phyloP scores from a whole-genome alignment of 1,139 yeast genomes.

The Citeromyces siamensis region DNA sequence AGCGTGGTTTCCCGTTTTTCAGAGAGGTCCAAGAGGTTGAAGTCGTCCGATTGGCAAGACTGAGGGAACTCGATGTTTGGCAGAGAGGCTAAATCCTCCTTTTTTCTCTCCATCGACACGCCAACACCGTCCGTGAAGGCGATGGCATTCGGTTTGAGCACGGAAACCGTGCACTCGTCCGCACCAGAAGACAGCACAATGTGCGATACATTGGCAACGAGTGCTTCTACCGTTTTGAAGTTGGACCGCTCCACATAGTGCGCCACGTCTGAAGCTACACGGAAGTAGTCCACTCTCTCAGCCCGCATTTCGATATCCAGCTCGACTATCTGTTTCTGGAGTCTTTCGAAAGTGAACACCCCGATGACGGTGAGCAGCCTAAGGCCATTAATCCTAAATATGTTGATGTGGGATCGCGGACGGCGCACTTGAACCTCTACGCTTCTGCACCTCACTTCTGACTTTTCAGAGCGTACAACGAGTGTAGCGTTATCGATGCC shows the following conservation, averaged over 20 bases:
- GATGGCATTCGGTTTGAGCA: conserved; percentile 81
- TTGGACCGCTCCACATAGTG: conserved; percentile 58
- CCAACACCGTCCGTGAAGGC: conserved; percentile 87
- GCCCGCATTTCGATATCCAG: conserved; percentile 21
- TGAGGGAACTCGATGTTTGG: conserved; percentile 9
- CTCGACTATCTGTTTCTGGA: conserved; percentile 65
- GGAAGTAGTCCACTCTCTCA: conserved; percentile 14
- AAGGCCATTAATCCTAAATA: conserved; percentile 36
- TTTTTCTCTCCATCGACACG: conserved; percentile 49
- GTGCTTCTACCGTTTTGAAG: conserved; percentile 89
- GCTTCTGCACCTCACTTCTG: conserved; percentile 43
- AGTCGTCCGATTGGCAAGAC: conserved; percentile 11
- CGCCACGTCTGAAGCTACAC: conserved; percentile 32
- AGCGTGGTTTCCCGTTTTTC: conserved; percentile 8
- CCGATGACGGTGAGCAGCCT: conserved; percentile 72
- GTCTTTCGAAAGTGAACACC: conserved; percentile 80
- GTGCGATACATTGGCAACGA: conserved; percentile 65
- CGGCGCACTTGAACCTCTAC: conserved; percentile 21
- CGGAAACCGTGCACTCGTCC: conserved; percentile 36
- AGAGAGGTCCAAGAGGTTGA: conserved; percentile 20
- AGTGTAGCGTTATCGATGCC: conserved; percentile 37
- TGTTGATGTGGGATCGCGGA: conserved; percentile 23
- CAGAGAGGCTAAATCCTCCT: conserved; percentile 20
- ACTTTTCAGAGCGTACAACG: conserved; percentile 33
- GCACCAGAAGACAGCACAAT: conserved; percentile 28